A percentile compares a stretch with the other conserved stretches of the same genome.
phyloP scores from a whole-genome alignment of 345 rosid genomes.

The Citrus unshiu region DNA sequence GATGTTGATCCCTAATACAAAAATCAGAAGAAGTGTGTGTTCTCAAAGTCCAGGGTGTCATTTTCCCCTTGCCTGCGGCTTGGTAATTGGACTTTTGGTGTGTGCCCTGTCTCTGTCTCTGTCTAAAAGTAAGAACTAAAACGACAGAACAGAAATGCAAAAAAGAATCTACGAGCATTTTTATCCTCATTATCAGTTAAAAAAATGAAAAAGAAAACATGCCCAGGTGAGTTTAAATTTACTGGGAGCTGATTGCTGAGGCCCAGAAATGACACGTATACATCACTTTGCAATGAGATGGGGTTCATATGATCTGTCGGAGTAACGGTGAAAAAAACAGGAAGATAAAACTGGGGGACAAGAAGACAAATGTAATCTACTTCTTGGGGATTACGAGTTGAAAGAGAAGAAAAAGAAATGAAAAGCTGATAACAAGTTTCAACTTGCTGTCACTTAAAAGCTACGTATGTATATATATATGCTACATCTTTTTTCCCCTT shows the following conservation, averaged over 20 bases:
- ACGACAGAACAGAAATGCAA: neutral
- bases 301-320: too few species aligned
- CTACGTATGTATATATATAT: neutral
- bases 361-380: neutral
- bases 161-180: too few species aligned
- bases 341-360: neutral
- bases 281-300: neutral
- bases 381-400: neutral
- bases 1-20: too few species aligned
- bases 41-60: too few species aligned
- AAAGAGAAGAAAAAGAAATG: neutral
- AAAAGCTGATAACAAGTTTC: neutral
- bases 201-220: neutral
- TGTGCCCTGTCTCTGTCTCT: too few species aligned
- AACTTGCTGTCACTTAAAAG: neutral
- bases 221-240: neutral
- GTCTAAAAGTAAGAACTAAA: neutral
- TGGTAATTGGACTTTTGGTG: neutral
- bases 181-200: neutral
- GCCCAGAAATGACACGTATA: neutral
- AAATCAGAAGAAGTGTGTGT: too few species aligned
- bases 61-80: neutral
- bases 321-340: neutral
- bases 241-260: neutral
- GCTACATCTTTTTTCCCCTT: neutral